Evolutionary conservation across 768 basidiomycete genomes (phyloP).

Genomic region (Xerocomus potaroensis): DNA sequence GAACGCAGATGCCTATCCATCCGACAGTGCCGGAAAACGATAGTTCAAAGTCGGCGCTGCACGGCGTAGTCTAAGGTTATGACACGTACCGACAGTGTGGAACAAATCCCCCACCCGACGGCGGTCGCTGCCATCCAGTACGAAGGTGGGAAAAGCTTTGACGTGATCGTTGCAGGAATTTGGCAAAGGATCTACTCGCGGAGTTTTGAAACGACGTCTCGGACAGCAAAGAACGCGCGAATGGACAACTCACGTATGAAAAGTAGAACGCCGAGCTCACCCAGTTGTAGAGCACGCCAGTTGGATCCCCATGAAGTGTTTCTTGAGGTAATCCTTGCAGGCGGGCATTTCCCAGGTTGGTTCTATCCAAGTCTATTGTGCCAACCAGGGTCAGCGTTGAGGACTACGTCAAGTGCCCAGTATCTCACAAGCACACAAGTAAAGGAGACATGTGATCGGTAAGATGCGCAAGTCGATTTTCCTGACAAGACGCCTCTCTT

Average conservation of each 20-base stretch:
- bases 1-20: constrained; percentile 55
- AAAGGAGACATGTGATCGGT: constrained; percentile 65
- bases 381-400: too few relatives aligned
- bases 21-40: neutral
- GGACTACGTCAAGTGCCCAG: too few relatives aligned
- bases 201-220: neutral
- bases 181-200: constrained; percentile 56
- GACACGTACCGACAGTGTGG: constrained; percentile 58
- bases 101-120: constrained; percentile 73
- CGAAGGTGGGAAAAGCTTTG: constrained; percentile 67
- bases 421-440: constrained; percentile 72
- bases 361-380: constrained; percentile 63
- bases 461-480: constrained; percentile 36
- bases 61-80: neutral
- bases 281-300: constrained; percentile 67
- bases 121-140: constrained; percentile 63
- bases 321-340: constrained; percentile 70
- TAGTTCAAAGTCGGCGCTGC: neutral
- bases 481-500: constrained; percentile 34
- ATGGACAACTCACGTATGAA: constrained; percentile 52
- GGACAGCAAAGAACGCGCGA: neutral
- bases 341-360: constrained; percentile 76
- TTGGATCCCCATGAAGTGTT: constrained; percentile 60
- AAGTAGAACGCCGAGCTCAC: constrained; percentile 75
- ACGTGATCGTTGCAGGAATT: constrained; percentile 59